Percentiles rank a stretch among this genome's conserved stretches.
phyloP scores from a whole-genome alignment of 2,329 filamentous ascomycete genomes.

The Rugonectria rugulosa region DNA sequence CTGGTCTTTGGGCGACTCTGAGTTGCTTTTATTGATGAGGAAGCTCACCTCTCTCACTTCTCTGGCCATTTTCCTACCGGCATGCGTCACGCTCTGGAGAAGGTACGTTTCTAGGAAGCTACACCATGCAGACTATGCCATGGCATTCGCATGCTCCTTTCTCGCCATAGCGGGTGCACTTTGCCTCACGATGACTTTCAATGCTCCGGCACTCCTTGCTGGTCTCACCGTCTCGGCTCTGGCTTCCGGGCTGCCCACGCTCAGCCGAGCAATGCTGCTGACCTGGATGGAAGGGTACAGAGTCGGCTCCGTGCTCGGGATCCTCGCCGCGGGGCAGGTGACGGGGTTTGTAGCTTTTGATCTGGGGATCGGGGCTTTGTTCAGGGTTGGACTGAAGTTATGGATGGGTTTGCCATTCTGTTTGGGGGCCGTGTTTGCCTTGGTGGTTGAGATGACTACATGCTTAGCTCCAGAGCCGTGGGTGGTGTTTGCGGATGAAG shows the following conservation, averaged over 20 bases:
- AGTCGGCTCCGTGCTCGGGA: constrained; percentile 34
- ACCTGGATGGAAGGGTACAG: constrained; percentile 18
- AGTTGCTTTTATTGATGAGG: constrained; percentile 34
- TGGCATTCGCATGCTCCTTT: constrained; percentile 31
- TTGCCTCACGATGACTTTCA: constrained; percentile 32
- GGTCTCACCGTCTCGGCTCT: constrained; percentile 34
- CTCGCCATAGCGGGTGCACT: constrained; percentile 35
- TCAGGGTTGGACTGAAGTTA: constrained; percentile 32
- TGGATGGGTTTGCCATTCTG: constrained; percentile 38
- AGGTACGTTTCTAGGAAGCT: constrained; percentile 8
- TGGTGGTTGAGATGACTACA: constrained; percentile 24
- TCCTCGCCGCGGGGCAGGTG: constrained; percentile 36
- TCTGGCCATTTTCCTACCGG: constrained; percentile 33
- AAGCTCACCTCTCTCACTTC: constrained; percentile 33
- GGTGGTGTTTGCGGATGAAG: neutral
- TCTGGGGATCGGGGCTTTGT: constrained; percentile 32
- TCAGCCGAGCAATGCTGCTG: constrained; percentile 38
- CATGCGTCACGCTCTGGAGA: constrained; percentile 17
- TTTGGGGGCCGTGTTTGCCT: constrained; percentile 22
- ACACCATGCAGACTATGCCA: constrained; percentile 21
- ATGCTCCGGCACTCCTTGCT: constrained; percentile 27
- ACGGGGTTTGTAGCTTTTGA: constrained; percentile 33
- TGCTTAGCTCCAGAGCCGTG: constrained; percentile 24
- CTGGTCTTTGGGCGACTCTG: constrained; percentile 31
- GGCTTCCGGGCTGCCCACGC: constrained; percentile 35